Percentiles rank a stretch among this genome's conserved stretches.
phyloP scores from a whole-genome alignment of 371 early-diverging fungal species.

The Mortierella sp. region DNA sequence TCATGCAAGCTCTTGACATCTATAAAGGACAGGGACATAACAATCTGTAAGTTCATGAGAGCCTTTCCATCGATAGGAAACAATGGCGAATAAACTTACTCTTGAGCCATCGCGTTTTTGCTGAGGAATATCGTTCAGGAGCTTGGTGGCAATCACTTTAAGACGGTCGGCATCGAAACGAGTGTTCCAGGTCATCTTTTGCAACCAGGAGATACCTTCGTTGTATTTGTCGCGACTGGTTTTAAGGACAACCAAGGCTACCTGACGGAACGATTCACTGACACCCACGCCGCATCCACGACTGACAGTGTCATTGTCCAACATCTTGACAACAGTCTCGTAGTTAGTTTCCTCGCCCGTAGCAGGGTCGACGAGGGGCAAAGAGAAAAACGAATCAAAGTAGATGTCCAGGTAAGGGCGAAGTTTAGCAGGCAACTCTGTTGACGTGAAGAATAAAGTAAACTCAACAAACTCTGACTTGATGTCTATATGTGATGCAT shows the following conservation, averaged over 20 bases:
- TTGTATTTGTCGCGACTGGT: conserved; percentile 66
- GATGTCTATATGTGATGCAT: conserved; percentile 59
- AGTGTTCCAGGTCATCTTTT: conserved; percentile 73
- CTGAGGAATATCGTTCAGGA: conserved; percentile 73
- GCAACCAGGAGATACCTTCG: conserved; percentile 70
- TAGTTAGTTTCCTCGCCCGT: conserved; percentile 62
- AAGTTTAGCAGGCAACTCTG: conserved; percentile 63
- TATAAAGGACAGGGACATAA: conserved; percentile 25
- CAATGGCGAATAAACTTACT: conserved; percentile 50
- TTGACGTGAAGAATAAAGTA: conserved; percentile 63
- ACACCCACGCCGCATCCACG: conserved; percentile 66
- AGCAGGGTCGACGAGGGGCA: conserved; percentile 63
- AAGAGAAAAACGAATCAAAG: conserved; percentile 69
- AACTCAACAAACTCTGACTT: conserved; percentile 71
- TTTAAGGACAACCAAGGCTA: conserved; percentile 65
- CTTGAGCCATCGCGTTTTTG: conserved; percentile 72
- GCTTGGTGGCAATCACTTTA: conserved; percentile 70
- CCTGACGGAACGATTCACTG: conserved; percentile 61
- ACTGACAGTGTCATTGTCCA: conserved; percentile 71
- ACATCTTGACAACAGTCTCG: conserved; percentile 71
- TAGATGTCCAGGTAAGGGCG: conserved; percentile 71
- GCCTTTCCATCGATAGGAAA: not conserved
- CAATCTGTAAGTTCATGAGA: not conserved
- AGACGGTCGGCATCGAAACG: conserved; percentile 71
- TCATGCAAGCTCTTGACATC: conserved; percentile 68